Evolutionary conservation across 495 filamentous ascomycete species (phyloP), one percentile per base, ranked within the genome.

Genomic region (Penicillium robsamsonii): DNA sequence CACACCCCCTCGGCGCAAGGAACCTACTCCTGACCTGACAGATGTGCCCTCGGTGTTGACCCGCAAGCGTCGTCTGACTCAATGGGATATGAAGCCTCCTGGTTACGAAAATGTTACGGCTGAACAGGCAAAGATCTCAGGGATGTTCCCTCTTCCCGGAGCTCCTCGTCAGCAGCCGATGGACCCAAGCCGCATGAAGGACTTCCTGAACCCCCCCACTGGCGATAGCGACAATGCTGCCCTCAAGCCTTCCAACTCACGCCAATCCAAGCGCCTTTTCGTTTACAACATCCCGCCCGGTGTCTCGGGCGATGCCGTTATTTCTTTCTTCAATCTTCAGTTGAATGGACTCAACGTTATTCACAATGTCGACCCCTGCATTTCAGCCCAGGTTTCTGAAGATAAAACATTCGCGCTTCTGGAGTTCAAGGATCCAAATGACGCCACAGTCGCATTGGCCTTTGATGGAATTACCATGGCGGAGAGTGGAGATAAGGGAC

Each of bases 81-180:
- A 97, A 71, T 99, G 94, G 94, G 94, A 99, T 70, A 96, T 99
- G 71, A 99, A 97, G 77, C 94, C 94, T 12, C 90, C 91, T 20
- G 93, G 94, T 29, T 99, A 99, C 65, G 94, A 97, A 72, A 96
- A 96, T 75, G 94, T 99, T 57, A 97, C 95, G 12, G 95, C 94
- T 24, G 94, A 99, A 70, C 95, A 97, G 69, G 95, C 94, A 25
- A 99, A 99, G 79, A 81, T 99, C 33, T 99, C 94, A n/a, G 86
- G 86, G 74, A 96, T 97, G 94, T 99, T 99, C 78, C 92, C 94
- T 55, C 84, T 99, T 9, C 94, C 94, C 5, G 94, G 94, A 57
- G 94, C 93, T 42, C 94, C 94, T 47, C 85, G 95, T 59, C 92
- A 96, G 64, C 92, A 96, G 66, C 90, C 92, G 4, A 95, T 98